Evolutionary conservation across 352 stramenopile species (phyloP).

Genomic region (Thraustochytrium aureum): DNA sequence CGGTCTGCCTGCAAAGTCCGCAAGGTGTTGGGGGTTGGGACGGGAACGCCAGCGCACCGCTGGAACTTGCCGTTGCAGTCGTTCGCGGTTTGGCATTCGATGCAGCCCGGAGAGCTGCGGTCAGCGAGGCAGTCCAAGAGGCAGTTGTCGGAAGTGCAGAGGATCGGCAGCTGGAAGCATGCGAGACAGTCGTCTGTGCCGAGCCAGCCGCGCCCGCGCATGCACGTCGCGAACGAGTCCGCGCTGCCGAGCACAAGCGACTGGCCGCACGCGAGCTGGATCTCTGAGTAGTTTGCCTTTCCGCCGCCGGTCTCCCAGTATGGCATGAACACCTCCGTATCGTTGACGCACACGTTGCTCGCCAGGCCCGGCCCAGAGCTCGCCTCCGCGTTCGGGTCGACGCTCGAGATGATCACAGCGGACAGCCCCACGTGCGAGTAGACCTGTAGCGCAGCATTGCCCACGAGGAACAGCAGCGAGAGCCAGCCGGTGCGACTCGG

Average conservation of each 20-base stretch:
- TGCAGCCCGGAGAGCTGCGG: not conserved
- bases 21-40: not conserved
- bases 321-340: slow-evolving; percentile 3
- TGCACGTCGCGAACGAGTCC: not conserved
- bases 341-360: not conserved
- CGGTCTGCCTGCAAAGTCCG: too few relatives aligned
- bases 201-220: not conserved
- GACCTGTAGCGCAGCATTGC: slow-evolving; percentile 34
- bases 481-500: not conserved
- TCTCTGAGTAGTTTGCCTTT: slow-evolving; percentile 29
- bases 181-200: not conserved
- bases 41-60: not conserved
- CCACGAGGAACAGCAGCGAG: slow-evolving; percentile 31
- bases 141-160: not conserved
- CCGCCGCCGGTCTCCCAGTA: slow-evolving; percentile 5
- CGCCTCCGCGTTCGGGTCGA: not conserved
- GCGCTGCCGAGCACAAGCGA: not conserved
- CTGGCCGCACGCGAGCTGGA: not conserved
- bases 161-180: not conserved
- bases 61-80: not conserved
- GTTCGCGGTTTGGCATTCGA: not conserved
- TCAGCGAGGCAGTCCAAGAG: not conserved
- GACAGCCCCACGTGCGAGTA: slow-evolving; percentile 37
- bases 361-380: not conserved
- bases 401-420: slow-evolving; percentile 27